Conservation (phyloP, 108 stramenopile species). For the Hondaea fermentalgiana region DNA sequence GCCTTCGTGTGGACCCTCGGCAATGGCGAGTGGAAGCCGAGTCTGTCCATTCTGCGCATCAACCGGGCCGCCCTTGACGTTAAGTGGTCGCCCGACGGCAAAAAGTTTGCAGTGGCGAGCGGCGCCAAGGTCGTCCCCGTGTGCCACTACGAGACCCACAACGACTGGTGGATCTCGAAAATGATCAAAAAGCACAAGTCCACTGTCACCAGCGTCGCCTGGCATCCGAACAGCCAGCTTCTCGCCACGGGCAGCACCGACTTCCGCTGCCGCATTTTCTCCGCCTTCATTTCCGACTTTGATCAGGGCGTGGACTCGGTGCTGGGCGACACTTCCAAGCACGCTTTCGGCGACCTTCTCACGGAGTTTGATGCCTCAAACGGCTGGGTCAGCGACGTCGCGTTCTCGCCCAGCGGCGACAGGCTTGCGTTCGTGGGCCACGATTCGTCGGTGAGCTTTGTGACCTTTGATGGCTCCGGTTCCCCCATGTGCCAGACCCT, state of each 20-base stretch:
- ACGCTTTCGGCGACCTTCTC: conserved; percentile 41
- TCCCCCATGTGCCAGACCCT: conserved; percentile 29
- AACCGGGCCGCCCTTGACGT: conserved; percentile 50
- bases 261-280: conserved; percentile 43
- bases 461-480: conserved; percentile 12
- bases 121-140: conserved; percentile 51
- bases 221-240: conserved; percentile 50
- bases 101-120: conserved; percentile 51
- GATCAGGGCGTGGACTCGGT: neutral
- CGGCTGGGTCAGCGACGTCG: conserved; percentile 46
- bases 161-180: conserved; percentile 58
- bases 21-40: conserved; percentile 38
- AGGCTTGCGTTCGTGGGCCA: conserved; percentile 38
- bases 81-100: conserved; percentile 50
- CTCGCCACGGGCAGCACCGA: conserved; percentile 47
- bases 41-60: conserved; percentile 47
- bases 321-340: conserved; percentile 11
- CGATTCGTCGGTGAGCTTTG: conserved; percentile 36
- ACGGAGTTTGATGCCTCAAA: conserved; percentile 24
- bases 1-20: conserved; percentile 57
- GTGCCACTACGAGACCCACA: conserved; percentile 38
- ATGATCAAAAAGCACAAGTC: conserved; percentile 56
- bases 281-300: conserved; percentile 7
- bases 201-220: conserved; percentile 36
- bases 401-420: conserved; percentile 40